Percentiles rank a stretch among this genome's conserved stretches.
phyloP scores from a whole-genome alignment of 108 stramenopile species.

The Craspedostauros australis region DNA sequence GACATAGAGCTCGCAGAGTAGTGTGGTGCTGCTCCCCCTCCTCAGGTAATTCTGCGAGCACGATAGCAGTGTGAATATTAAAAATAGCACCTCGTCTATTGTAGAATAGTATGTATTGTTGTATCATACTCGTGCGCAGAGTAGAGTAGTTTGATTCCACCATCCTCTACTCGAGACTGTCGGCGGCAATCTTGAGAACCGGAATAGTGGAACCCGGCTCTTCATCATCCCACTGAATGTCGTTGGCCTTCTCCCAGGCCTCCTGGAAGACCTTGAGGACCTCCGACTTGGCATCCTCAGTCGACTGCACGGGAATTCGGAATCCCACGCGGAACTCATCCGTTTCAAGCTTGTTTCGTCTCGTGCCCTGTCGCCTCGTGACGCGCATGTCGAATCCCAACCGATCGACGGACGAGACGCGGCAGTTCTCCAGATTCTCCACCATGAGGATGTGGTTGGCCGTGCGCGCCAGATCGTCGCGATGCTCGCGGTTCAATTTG shows the following conservation, averaged over 20 bases:
- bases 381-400: constrained; percentile 95
- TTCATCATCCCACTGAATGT: constrained; percentile 65
- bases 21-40: no score
- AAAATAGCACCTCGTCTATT: no score
- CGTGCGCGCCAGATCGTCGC: constrained; percentile 55
- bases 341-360: constrained; percentile 79
- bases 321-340: constrained; percentile 96
- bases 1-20: no score
- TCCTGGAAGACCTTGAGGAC: constrained; percentile 96
- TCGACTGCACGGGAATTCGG: constrained; percentile 82
- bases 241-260: constrained; percentile 92
- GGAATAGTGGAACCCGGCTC: constrained; percentile 64
- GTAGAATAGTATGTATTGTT: no score
- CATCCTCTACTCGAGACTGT: constrained; percentile 62
- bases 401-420: constrained; percentile 89
- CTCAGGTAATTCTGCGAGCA: no score
- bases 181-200: constrained; percentile 76
- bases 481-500: constrained; percentile 62
- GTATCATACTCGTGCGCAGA: no score
- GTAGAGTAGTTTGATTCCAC: neutral
- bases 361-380: constrained; percentile 56
- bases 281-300: constrained; percentile 97
- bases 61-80: no score
- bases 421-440: constrained; percentile 52
- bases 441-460: constrained; percentile 65